Evolutionary conservation across 139 green algal genomes (phyloP).

Genomic region (Pleodorina starrii): DNA sequence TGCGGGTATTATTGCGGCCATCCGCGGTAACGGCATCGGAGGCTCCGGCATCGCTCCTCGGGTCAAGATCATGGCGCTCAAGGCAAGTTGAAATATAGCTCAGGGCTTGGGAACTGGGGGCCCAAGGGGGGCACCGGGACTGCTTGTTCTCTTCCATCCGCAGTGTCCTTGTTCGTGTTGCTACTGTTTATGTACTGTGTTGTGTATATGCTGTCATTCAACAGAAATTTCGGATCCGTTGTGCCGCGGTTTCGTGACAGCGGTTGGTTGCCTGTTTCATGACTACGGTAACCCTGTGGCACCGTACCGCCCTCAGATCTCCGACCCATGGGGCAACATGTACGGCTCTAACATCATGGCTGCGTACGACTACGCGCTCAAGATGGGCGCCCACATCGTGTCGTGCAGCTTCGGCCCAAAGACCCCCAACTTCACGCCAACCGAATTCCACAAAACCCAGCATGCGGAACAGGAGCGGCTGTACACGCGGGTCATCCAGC

Average conservation of each 20-base stretch:
- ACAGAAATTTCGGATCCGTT: too few species aligned
- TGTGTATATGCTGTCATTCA: too few species aligned
- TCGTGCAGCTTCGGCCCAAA: constrained; percentile 11
- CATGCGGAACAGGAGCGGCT: not conserved
- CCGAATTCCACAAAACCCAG: not conserved
- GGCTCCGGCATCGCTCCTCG: not conserved
- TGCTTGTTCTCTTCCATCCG: too few species aligned
- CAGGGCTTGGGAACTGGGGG: not conserved
- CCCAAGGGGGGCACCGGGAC: not conserved
- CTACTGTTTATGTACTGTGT: too few species aligned
- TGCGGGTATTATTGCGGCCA: constrained; percentile 3
- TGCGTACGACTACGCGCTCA: constrained; percentile 29
- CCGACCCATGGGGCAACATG: not conserved
- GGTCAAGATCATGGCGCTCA: constrained; percentile 44
- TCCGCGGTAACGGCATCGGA: constrained; percentile 5
- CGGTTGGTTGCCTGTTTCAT: too few species aligned
- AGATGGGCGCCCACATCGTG: constrained; percentile 39
- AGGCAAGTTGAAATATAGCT: not conserved
- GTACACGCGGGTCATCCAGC: constrained; percentile 7
- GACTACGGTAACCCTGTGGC: too few species aligned
- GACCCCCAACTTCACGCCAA: not conserved
- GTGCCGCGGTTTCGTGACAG: too few species aligned
- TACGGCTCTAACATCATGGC: constrained; percentile 10
- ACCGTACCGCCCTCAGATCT: too few species aligned
- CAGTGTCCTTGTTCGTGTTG: too few species aligned